Percentiles rank a stretch among this genome's conserved stretches.
Evolutionary conservation across 2,329 filamentous ascomycete genomes (phyloP).

Genomic region (Epichloe gansuensis): DNA sequence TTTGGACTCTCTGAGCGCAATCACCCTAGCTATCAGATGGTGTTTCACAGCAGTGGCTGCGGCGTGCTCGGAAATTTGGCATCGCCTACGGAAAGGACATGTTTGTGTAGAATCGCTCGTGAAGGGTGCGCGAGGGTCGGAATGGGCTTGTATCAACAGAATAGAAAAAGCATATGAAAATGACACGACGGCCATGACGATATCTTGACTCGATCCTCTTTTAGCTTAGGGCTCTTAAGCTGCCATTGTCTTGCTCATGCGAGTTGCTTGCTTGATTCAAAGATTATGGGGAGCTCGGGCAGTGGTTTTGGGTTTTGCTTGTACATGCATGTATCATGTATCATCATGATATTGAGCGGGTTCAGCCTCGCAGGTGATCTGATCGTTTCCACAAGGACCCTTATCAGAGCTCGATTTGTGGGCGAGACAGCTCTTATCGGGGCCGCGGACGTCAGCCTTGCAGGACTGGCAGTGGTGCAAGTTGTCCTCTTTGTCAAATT

Average conservation of each 20-base stretch:
- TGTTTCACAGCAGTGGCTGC: background rate
- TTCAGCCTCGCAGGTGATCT: background rate
- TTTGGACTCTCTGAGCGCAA: constrained; percentile 7
- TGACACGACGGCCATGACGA: constrained; percentile 2
- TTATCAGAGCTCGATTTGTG: constrained; percentile 2
- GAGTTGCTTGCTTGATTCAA: background rate
- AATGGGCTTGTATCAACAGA: constrained; percentile 3
- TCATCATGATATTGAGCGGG: background rate
- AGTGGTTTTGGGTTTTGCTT: background rate
- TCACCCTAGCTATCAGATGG: background rate
- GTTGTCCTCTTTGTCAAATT: constrained; percentile 21
- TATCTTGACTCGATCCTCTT: background rate
- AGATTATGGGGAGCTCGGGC: no score
- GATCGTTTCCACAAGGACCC: background rate
- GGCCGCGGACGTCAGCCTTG: background rate
- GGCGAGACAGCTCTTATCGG: constrained; percentile 5
- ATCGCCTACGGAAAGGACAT: background rate
- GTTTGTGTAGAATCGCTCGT: background rate
- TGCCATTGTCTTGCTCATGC: background rate
- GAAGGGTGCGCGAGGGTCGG: background rate
- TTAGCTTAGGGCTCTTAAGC: background rate
- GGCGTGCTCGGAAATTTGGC: background rate
- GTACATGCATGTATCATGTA: background rate
- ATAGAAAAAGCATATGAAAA: constrained; percentile 4
- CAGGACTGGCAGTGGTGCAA: no score